Conservation (phyloP, 768 basidiomycete genomes). For the Boletus huronensis region DNA sequence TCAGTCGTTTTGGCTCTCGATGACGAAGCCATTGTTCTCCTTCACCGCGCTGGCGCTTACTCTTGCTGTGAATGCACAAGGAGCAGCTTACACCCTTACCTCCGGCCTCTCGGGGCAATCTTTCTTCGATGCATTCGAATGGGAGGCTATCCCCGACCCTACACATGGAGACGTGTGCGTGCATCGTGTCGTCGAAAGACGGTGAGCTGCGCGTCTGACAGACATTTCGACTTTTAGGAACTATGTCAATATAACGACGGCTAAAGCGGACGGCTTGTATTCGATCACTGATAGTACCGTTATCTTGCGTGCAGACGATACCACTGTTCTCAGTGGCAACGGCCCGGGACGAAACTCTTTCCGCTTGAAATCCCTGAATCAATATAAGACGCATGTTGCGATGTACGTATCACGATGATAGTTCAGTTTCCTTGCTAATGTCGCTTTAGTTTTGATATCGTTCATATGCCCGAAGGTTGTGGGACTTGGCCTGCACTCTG, state of each 20-base stretch:
- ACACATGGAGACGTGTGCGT: constrained; percentile 26
- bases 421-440: not conserved
- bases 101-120: constrained; percentile 41
- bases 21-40: not conserved
- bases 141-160: constrained; percentile 28
- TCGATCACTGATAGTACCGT: constrained; percentile 42
- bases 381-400: constrained; percentile 32
- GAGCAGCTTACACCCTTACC: constrained; percentile 28
- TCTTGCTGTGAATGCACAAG: not conserved
- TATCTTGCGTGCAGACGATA: constrained; percentile 31
- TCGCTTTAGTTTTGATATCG: constrained; percentile 27
- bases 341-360: constrained; percentile 34
- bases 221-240: constrained; percentile 24
- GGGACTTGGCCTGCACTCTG: constrained; percentile 35
- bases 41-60: not conserved
- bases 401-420: constrained; percentile 15
- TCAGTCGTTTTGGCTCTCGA: not conserved
- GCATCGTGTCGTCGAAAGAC: not conserved
- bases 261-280: constrained; percentile 51
- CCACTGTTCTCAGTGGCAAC: constrained; percentile 22
- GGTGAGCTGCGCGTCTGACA: not conserved
- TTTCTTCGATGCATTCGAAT: constrained; percentile 41
- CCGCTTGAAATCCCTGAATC: constrained; percentile 25
- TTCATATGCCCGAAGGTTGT: constrained; percentile 35
- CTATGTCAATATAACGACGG: constrained; percentile 46